Percentiles rank a stretch among this genome's conserved stretches.
Conservation (phyloP, 441 rosid species). For the Raphanus hybrid region DNA sequence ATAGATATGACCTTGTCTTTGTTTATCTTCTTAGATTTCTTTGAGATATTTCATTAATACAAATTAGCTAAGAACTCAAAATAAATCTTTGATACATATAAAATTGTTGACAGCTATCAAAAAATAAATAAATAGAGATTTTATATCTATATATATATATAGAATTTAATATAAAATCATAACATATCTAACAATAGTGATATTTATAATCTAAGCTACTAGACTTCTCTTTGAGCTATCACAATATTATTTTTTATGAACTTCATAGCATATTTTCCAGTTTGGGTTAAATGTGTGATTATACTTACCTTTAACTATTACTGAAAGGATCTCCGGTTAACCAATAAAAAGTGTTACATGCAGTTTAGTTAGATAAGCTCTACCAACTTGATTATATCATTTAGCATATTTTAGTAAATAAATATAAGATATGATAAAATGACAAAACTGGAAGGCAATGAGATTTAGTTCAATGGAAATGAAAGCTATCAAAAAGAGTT, state of each 20-base stretch:
- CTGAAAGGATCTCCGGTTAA: not conserved
- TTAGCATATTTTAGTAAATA: not conserved
- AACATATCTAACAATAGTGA: not conserved
- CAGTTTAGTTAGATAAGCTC: not conserved
- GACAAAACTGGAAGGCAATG: too few relatives aligned
- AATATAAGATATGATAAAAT: too few relatives aligned
- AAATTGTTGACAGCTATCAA: slow-evolving; percentile 21
- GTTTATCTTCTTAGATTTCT: slow-evolving; percentile 19
- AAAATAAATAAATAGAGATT: not conserved
- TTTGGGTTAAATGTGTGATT: not conserved
- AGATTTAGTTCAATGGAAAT: not conserved
- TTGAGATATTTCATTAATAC: slow-evolving; percentile 6
- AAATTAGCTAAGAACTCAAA: slow-evolving; percentile 14
- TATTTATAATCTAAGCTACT: not conserved
- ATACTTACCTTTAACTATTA: not conserved
- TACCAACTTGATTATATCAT: not conserved
- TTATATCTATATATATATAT: not conserved
- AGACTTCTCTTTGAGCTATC: not conserved
- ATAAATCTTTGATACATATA: not conserved
- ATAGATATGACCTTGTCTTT: not conserved
- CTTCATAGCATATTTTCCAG: not conserved
- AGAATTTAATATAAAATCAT: not conserved
- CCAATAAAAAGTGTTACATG: slow-evolving; percentile 11
- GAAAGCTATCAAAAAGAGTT: not conserved
- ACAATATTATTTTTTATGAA: slow-evolving; percentile 5